Base-by-base conservation (phyloP, 257 asterid species). In the Nicotiana tabacum region DNA sequence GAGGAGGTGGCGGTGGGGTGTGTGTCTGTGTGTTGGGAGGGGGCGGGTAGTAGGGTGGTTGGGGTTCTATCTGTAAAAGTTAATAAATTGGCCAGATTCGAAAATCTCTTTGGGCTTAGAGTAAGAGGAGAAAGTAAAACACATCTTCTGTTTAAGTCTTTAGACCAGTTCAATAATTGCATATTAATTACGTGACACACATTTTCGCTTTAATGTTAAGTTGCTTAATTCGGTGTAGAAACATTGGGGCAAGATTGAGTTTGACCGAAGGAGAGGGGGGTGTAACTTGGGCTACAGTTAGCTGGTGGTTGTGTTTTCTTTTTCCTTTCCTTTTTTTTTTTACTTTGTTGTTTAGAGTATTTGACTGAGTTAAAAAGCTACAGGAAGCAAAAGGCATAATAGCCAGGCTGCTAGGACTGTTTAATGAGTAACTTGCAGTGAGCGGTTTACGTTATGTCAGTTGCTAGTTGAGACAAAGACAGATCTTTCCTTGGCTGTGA, bases 361-460 rank as follows among this genome's bases (percentile, higher is more conserved):
- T 83, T 83, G 90, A 84, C 56, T 55, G 77, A 69, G 66, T 77
- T 81, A 61, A 83, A 72, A 61, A 21, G 74, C 0, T 12, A 61
- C 55, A 53, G 77, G 87, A 83, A 82, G 88, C 78, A 86, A 83
- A 83, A 77, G 84, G 87, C 43, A 83, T 79, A 82, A 83, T 35
- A 24, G 68, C 74, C 83, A 46, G 12, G 81, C 66, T 85, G 84
- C 85, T 85, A 86, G 55, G 88, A 81, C 90, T 90, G 89, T 88
- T 2, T 43, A 43, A 43, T 43, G 51, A 43, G 87, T 91, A 87
- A 86, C 90, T 88, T 91, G 93, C 91, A 87, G 85, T 69, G 87
- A 84, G 88, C 89, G 89, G 87, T 81, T 88, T 90, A 88, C 90
- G 89, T 77, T 88, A 78, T 89, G 91, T 90, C 93, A 85, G 91